Conservation (phyloP, 2,329 filamentous ascomycete species). For the Trichoderma lentiforme region DNA sequence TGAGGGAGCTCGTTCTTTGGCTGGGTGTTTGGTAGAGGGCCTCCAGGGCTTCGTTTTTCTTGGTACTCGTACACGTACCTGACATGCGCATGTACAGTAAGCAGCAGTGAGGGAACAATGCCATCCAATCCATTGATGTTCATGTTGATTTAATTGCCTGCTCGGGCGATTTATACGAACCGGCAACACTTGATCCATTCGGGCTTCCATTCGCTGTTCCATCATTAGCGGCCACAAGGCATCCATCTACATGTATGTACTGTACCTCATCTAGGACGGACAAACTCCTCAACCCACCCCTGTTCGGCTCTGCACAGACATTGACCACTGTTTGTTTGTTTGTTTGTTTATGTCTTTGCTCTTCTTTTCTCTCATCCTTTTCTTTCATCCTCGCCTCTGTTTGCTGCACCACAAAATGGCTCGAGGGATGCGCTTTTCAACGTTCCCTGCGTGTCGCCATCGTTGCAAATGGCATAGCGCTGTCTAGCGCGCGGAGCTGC, state of each 20-base stretch:
- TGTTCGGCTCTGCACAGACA: background rate
- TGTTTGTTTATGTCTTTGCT: background rate
- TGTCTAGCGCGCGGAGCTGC: slow-evolving; percentile 11
- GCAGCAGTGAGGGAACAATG: background rate
- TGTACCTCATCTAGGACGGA: background rate
- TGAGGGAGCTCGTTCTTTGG: background rate
- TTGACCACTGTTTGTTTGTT: background rate
- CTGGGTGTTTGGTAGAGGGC: background rate
- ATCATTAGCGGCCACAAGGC: background rate
- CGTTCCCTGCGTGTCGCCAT: slow-evolving; percentile 8
- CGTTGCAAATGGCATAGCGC: slow-evolving; percentile 14
- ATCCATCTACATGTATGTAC: background rate
- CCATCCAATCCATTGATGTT: background rate
- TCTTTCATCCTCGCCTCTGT: background rate
- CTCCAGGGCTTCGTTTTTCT: background rate
- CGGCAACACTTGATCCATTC: background rate
- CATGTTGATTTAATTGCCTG: background rate
- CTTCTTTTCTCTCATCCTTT: background rate
- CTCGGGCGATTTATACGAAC: background rate
- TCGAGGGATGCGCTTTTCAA: slow-evolving; percentile 3
- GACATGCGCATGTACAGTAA: background rate
- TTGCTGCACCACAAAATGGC: background rate
- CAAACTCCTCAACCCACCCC: background rate
- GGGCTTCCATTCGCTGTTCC: background rate
- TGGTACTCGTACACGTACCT: background rate